Conservation (phyloP, 192 early-diverging fungal genomes). For the Paraglomus occultum region DNA sequence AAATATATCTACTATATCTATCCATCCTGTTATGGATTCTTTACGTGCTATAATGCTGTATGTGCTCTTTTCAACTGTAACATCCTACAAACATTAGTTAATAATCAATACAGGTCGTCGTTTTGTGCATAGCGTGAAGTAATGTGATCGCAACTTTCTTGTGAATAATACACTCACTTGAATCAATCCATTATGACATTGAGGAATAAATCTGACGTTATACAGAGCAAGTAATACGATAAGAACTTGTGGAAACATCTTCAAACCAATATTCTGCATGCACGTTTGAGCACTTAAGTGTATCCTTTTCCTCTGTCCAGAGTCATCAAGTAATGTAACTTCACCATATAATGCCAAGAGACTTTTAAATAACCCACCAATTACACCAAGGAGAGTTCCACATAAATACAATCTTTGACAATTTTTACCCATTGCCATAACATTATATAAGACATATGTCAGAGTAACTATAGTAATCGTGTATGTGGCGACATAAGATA, state of each 20-base stretch:
- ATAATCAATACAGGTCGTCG: background rate
- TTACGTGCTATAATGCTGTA: slow-evolving; percentile 59
- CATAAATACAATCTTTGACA: slow-evolving; percentile 38
- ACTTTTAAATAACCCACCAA: slow-evolving; percentile 40
- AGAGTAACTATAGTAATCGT: slow-evolving; percentile 31
- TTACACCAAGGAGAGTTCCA: slow-evolving; percentile 34
- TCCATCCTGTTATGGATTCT: slow-evolving; percentile 84
- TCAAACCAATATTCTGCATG: slow-evolving; percentile 17
- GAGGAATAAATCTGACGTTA: slow-evolving; percentile 47
- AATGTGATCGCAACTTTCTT: background rate
- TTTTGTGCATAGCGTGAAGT: background rate
- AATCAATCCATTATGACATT: slow-evolving; percentile 48
- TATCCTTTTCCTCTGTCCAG: slow-evolving; percentile 29
- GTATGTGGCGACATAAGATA: slow-evolving; percentile 38
- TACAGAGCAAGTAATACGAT: slow-evolving; percentile 39
- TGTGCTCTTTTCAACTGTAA: slow-evolving; percentile 22
- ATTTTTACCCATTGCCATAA: slow-evolving; percentile 32
- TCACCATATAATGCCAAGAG: slow-evolving; percentile 41
- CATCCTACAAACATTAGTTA: background rate
- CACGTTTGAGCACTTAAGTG: slow-evolving; percentile 6
- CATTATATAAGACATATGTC: slow-evolving; percentile 44
- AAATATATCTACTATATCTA: slow-evolving; percentile 63
- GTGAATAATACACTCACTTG: slow-evolving; percentile 26
- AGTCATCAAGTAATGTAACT: slow-evolving; percentile 40
- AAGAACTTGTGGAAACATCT: slow-evolving; percentile 39